Percentiles rank a stretch among this genome's conserved stretches.
These are phyloP conservation scores for Diplodia sapinea DNA, from an alignment of 2,329 filamentous ascomycete genomes.

Conservation along the genomic window DNA sequence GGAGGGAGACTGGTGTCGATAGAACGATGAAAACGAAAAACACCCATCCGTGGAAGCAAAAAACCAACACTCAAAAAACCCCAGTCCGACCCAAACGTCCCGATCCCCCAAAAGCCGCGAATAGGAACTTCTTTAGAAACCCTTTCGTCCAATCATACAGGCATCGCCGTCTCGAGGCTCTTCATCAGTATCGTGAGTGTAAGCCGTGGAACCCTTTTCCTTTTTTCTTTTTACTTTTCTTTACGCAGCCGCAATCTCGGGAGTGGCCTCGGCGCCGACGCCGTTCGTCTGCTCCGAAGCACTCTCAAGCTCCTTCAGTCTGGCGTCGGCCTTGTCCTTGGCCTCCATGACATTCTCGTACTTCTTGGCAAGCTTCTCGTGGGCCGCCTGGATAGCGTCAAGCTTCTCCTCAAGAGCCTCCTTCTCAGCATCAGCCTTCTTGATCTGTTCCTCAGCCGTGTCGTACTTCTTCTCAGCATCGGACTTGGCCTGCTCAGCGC, in stretches of 20 bases:
- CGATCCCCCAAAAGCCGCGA: slow-evolving; percentile 15
- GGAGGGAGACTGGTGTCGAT: slow-evolving; percentile 1
- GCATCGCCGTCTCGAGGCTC: slow-evolving; percentile 13
- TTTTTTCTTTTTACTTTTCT: background rate
- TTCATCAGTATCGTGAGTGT: slow-evolving; percentile 9
- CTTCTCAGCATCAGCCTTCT: slow-evolving; percentile 36
- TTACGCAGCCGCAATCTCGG: slow-evolving; percentile 17
- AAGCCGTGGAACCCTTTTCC: background rate
- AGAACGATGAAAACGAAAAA: slow-evolving; percentile 2
- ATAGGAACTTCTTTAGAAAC: slow-evolving; percentile 24
- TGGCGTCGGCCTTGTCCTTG: slow-evolving; percentile 32
- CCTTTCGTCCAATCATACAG: slow-evolving; percentile 29
- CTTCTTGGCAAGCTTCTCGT: slow-evolving; percentile 38
- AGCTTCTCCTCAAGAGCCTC: slow-evolving; percentile 33
- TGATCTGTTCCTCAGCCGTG: slow-evolving; percentile 35
- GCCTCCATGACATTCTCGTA: slow-evolving; percentile 36
- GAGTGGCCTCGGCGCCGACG: background rate
- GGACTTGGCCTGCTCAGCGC: slow-evolving; percentile 18
- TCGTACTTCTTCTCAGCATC: slow-evolving; percentile 21
- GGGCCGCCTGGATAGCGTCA: slow-evolving; percentile 33
- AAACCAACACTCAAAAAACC: slow-evolving; percentile 14
- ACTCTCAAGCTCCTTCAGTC: slow-evolving; percentile 18
- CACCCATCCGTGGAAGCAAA: slow-evolving; percentile 2
- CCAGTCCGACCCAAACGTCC: slow-evolving; percentile 18
- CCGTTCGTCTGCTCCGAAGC: slow-evolving; percentile 24